These are phyloP conservation scores for Fusarium tanahbumbuense DNA, from an alignment of 2,329 filamentous ascomycete species.

Conservation along the genomic window DNA sequence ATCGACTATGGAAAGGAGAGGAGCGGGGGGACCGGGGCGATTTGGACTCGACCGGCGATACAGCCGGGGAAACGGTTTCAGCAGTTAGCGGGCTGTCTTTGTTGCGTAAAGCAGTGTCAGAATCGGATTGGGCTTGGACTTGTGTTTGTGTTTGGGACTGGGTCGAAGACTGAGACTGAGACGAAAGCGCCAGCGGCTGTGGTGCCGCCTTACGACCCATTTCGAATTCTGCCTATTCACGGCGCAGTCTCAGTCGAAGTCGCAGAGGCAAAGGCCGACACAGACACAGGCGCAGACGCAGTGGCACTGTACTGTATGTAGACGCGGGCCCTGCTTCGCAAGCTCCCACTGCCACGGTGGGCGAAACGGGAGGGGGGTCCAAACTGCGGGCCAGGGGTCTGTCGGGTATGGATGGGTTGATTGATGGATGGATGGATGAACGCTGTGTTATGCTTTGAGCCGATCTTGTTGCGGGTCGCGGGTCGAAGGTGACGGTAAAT, in stretches of 20 bases:
- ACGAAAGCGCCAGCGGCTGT: conserved; percentile 64
- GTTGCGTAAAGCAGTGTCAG: conserved; percentile 53
- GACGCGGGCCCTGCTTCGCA: conserved; percentile 40
- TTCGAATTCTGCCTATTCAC: conserved; percentile 44
- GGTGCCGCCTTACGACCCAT: conserved; percentile 71
- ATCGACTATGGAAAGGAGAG: conserved; percentile 58
- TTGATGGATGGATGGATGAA: not conserved
- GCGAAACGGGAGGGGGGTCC: conserved; percentile 36
- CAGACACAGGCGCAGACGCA: not conserved
- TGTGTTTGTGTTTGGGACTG: conserved; percentile 17
- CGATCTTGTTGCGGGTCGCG: conserved; percentile 27
- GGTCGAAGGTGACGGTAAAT: conserved; percentile 23
- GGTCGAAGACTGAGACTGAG: conserved; percentile 38
- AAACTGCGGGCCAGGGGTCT: conserved; percentile 38
- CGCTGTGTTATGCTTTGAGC: conserved; percentile 8
- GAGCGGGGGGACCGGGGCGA: conserved; percentile 59
- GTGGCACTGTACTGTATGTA: conserved; percentile 8
- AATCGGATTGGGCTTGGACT: conserved; percentile 41
- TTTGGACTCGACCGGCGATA: conserved; percentile 53
- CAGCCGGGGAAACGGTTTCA: conserved; percentile 48
- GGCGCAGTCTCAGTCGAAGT: conserved; percentile 40
- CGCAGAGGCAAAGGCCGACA: not conserved
- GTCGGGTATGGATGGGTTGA: conserved; percentile 3
- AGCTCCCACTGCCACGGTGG: conserved; percentile 42
- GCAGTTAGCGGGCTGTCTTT: conserved; percentile 47